Evolutionary conservation across 2,329 filamentous ascomycete species (phyloP).

Genomic region (Aspergillus terreus): DNA sequence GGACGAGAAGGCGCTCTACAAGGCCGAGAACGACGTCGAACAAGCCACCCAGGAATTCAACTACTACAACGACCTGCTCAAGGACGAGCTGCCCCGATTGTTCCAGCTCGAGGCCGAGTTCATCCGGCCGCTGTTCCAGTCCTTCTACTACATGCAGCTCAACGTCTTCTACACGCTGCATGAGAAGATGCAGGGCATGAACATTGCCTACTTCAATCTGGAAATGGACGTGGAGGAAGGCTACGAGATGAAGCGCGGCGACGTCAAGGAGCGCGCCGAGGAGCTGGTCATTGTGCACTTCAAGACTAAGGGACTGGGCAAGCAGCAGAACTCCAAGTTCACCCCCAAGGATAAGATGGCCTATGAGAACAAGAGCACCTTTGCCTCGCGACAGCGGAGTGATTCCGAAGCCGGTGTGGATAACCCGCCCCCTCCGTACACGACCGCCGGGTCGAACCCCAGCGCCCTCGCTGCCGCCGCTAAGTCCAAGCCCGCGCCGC

Average conservation of each 20-base stretch:
- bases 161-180: slow-evolving; percentile 99
- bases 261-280: slow-evolving; percentile 84
- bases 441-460: slow-evolving; percentile 40
- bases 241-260: slow-evolving; percentile 82
- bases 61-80: slow-evolving; percentile 95
- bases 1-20: slow-evolving; percentile 96
- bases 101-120: slow-evolving; percentile 89
- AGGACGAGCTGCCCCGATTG: slow-evolving; percentile 89
- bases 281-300: slow-evolving; percentile 81
- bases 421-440: slow-evolving; percentile 70
- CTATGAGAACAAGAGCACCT: slow-evolving; percentile 34
- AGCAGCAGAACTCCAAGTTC: slow-evolving; percentile 30
- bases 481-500: slow-evolving; percentile 65
- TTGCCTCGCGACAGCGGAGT: slow-evolving; percentile 30
- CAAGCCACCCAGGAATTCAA: slow-evolving; percentile 92
- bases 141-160: slow-evolving; percentile 99
- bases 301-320: slow-evolving; percentile 72
- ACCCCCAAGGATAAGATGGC: slow-evolving; percentile 33
- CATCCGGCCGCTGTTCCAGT: slow-evolving; percentile 95
- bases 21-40: slow-evolving; percentile 88
- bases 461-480: slow-evolving; percentile 50
- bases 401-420: slow-evolving; percentile 45
- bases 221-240: slow-evolving; percentile 87
- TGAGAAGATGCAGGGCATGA: slow-evolving; percentile 94
- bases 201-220: slow-evolving; percentile 97